Evolutionary conservation across 108 stramenopile genomes (phyloP).

Genomic region (Seminavis robusta): DNA sequence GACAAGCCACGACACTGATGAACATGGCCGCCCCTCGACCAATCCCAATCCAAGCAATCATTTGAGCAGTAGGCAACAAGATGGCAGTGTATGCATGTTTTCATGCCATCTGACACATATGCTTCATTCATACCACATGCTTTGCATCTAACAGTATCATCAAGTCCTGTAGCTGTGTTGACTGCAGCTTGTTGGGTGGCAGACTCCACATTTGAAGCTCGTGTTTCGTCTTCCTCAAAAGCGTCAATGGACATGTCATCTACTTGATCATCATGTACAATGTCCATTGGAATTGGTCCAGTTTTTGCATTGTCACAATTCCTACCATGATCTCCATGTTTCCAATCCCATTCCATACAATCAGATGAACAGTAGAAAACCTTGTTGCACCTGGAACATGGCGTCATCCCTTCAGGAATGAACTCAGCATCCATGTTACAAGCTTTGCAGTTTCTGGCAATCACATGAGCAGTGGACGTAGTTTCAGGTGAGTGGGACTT

Average conservation of each 20-base stretch:
- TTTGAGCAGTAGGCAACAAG: background rate
- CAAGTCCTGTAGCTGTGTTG: too few species aligned
- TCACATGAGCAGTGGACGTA: too few species aligned
- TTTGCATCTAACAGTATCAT: too few species aligned
- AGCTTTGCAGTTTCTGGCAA: constrained; percentile 11
- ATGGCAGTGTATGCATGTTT: background rate
- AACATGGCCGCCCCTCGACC: constrained; percentile 1
- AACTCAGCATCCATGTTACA: constrained; percentile 4
- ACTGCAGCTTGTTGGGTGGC: too few species aligned
- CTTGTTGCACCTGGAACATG: background rate
- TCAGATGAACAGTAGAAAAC: background rate
- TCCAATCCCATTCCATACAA: constrained; percentile 6
- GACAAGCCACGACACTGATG: too few species aligned
- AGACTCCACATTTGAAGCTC: too few species aligned
- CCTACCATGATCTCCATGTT: background rate
- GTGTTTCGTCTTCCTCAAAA: too few species aligned
- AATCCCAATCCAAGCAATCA: constrained; percentile 5
- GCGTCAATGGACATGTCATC: too few species aligned
- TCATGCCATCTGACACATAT: constrained; percentile 12
- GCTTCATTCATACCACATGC: constrained; percentile 7
- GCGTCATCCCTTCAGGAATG: constrained; percentile 11
- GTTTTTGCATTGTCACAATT: too few species aligned
- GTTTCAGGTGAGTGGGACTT: too few species aligned
- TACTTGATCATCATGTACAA: too few species aligned
- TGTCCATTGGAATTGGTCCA: too few species aligned